phyloP scores from a whole-genome alignment of 768 basidiomycete species.

The Ramaria sp. region DNA sequence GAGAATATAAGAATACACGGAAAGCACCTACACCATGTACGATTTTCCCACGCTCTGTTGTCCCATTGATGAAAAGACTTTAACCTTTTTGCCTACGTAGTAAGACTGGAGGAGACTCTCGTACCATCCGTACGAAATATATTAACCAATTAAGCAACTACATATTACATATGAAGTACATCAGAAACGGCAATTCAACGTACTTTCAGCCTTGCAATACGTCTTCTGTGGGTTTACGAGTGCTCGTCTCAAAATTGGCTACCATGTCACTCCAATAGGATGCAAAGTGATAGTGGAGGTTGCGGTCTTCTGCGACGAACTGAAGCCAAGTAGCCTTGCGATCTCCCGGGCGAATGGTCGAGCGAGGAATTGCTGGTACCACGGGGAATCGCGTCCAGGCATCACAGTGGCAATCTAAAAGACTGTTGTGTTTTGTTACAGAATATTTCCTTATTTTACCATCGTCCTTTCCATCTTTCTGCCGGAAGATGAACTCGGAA shows the following conservation, averaged over 20 bases:
- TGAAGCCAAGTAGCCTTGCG: constrained; percentile 25
- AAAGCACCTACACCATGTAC: constrained; percentile 6
- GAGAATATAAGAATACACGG: not conserved
- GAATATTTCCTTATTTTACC: not conserved
- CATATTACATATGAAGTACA: not conserved
- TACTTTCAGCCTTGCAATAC: constrained; percentile 30
- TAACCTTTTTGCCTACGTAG: constrained; percentile 31
- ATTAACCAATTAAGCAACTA: not conserved
- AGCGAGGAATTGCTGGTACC: constrained; percentile 36
- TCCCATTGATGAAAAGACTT: constrained; percentile 59
- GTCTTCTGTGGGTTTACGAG: constrained; percentile 41
- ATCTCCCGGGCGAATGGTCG: constrained; percentile 17
- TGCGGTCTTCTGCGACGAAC: constrained; percentile 30
- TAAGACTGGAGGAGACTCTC: constrained; percentile 1
- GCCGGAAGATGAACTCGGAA: constrained; percentile 44
- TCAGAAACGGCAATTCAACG: not conserved
- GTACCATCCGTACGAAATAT: not conserved
- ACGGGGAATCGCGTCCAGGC: constrained; percentile 56
- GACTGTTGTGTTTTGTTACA: constrained; percentile 31
- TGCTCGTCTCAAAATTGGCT: constrained; percentile 32
- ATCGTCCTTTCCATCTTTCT: constrained; percentile 12
- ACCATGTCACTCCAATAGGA: constrained; percentile 37
- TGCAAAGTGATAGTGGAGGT: constrained; percentile 22
- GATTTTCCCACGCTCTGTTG: constrained; percentile 11
- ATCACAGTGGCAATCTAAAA: constrained; percentile 44